phyloP scores from a whole-genome alignment of 768 basidiomycete species.

The Boletus sp. region DNA sequence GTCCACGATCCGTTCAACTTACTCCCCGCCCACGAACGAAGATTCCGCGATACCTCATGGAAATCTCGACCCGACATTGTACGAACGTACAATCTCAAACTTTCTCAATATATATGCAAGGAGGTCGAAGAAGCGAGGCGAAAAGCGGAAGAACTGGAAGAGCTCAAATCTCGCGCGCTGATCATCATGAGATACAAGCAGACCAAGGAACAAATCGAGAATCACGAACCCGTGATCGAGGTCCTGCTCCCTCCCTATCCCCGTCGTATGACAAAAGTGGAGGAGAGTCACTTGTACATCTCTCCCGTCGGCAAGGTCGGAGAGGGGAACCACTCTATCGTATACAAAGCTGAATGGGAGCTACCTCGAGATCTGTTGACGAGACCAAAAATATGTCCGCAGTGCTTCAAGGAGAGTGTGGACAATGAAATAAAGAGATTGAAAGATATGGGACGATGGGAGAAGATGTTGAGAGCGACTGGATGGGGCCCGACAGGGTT shows the following conservation, averaged over 20 bases:
- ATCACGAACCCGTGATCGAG: constrained; percentile 28
- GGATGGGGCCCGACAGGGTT: constrained; percentile 11
- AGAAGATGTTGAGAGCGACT: constrained; percentile 12
- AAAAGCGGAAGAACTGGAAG: constrained; percentile 10
- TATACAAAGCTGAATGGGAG: constrained; percentile 51
- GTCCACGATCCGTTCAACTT: constrained; percentile 45
- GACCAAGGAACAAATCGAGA: constrained; percentile 22
- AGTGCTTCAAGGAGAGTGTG: constrained; percentile 38
- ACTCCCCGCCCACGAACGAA: constrained; percentile 19
- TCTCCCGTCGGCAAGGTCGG: constrained; percentile 39
- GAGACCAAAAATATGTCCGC: constrained; percentile 35
- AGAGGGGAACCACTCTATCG: constrained; percentile 50
- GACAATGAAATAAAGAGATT: constrained; percentile 19
- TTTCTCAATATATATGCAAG: not conserved
- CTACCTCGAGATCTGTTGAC: constrained; percentile 45
- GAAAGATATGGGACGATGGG: constrained; percentile 23
- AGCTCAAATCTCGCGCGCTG: constrained; percentile 14
- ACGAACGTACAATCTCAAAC: constrained; percentile 32
- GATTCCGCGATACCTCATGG: constrained; percentile 21
- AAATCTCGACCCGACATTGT: constrained; percentile 30
- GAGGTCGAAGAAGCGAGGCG: constrained; percentile 1
- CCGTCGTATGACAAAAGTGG: constrained; percentile 16
- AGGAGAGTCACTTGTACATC: constrained; percentile 51
- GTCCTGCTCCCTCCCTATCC: constrained; percentile 30
- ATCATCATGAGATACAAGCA: constrained; percentile 24